A percentile compares a stretch with the other conserved stretches of the same genome.
Evolutionary conservation across 2,329 filamentous ascomycete species (phyloP).

Genomic region (Fusarium sp.): DNA sequence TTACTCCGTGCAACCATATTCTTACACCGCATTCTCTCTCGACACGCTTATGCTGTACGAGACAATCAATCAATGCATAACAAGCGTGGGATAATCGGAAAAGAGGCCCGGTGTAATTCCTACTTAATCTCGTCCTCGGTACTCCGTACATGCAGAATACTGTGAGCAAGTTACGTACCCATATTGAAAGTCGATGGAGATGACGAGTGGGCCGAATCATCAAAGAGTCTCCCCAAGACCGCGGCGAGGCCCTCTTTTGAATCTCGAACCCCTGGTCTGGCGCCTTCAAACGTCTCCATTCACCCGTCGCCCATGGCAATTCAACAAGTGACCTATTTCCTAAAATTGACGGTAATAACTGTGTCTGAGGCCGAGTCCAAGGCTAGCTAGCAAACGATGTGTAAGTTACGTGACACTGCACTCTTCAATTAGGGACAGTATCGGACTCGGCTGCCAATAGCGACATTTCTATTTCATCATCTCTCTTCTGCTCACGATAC

Average conservation of each 20-base stretch:
- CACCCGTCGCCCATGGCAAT: constrained; percentile 43
- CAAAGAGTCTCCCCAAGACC: constrained; percentile 23
- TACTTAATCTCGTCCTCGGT: not conserved
- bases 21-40: constrained; percentile 35
- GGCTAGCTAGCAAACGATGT: constrained; percentile 12
- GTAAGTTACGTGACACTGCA: constrained; percentile 25
- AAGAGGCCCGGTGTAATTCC: constrained; percentile 3
- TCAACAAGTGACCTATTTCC: constrained; percentile 14
- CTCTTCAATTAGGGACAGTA: constrained; percentile 1
- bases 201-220: constrained; percentile 42
- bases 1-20: constrained; percentile 30
- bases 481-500: not conserved
- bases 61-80: constrained; percentile 19
- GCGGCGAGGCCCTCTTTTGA: constrained; percentile 23
- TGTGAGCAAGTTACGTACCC: constrained; percentile 1
- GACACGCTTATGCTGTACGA: constrained; percentile 20
- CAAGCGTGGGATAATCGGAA: not conserved
- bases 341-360: constrained; percentile 1
- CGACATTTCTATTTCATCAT: constrained; percentile 9
- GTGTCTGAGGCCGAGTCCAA: constrained; percentile 24
- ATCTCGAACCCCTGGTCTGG: constrained; percentile 4
- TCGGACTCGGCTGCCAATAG: constrained; percentile 23
- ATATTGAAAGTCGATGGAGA: constrained; percentile 36
- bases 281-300: constrained; percentile 22
- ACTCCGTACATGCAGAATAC: not conserved